Evolutionary conservation across 2,329 filamentous ascomycete genomes (phyloP), one percentile per base, ranked within the genome.

Genomic region (Arthrobotrys sphaeroides): DNA sequence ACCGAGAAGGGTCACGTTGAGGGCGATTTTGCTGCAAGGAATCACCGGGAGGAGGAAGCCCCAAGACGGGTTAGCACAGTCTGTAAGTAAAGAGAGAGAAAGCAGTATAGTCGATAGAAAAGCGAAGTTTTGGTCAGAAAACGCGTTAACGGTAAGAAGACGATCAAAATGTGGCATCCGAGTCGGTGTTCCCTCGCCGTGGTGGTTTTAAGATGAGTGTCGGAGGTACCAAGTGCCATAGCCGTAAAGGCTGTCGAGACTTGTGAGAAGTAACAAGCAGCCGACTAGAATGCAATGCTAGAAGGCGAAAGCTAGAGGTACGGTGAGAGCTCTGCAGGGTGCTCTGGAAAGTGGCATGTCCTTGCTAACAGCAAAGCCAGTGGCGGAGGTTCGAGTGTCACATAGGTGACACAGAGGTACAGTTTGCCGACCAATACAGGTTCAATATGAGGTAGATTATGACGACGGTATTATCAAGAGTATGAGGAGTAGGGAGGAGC

Each of bases 1-100:
- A 69, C 72, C 64, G 43, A 59, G 72, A 68, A 65, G 64, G 55
- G 26, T 65, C 60, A 65, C 40, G 57, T 43, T 60, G 67, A 55
- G 55, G 45, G 22, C 72, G 72, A 51, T 64, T 3, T 75, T 69
- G 64, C 72, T 75, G 72, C 65, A 68, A 75, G 18, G 61, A 59
- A 51, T 45, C 47, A 51, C 47, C 38, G 62, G 59, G 64, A 68
- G 59, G 55, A 75, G 60, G 47, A 53, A 40, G 72, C 64, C 72
- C 72, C 65, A 75, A 31, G 60, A 33, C 57, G 62, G 64, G 64
- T 75, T 75, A 75, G 72, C 72, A 75, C 47, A 69, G 64, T 75
- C 59, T 75, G 64, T 45, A 68, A 68, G 62, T 45, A 47, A 28
- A 45, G 55, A 64, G 18, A n/a, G 18, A 64, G 38, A 33, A 57